A percentile compares a stretch with the other conserved stretches of the same genome.
Evolutionary conservation across 1,139 yeast genomes (phyloP).

Genomic region (Yamadazyma spencermartinsiae): DNA sequence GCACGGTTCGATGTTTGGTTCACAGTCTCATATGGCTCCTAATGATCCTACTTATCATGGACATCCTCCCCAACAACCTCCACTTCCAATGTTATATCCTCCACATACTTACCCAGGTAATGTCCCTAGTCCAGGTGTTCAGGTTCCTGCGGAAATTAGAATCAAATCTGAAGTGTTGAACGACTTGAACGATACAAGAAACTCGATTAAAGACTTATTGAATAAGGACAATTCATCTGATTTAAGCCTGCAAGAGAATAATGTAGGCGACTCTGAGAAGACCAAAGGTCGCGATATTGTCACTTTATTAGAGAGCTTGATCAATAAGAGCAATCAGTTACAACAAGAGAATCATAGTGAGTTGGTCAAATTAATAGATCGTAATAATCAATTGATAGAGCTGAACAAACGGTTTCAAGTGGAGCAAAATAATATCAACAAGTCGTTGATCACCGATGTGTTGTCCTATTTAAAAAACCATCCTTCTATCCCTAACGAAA

Average conservation of each 20-base stretch:
- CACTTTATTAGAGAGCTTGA: conserved; percentile 14
- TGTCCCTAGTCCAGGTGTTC: neutral
- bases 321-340: conserved; percentile 14
- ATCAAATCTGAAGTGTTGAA: neutral
- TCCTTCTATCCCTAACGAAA: conserved; percentile 6
- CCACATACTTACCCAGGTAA: conserved; percentile 1
- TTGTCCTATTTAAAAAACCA: conserved; percentile 6
- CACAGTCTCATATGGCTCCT: neutral
- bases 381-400: conserved; percentile 17
- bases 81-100: neutral
- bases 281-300: conserved; percentile 5
- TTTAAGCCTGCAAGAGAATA: neutral
- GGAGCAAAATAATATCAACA: conserved; percentile 19
- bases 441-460: conserved; percentile 14
- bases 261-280: neutral
- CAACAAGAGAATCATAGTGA: conserved; percentile 14
- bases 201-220: conserved; percentile 1
- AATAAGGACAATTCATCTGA: neutral
- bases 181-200: conserved; percentile 3
- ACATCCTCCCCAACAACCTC: neutral
- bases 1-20: neutral
- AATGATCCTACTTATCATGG: neutral
- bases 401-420: conserved; percentile 14
- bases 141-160: neutral
- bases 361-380: conserved; percentile 14